phyloP scores from a whole-genome alignment of 495 filamentous ascomycete species.

The Xeromyces bisporus region DNA sequence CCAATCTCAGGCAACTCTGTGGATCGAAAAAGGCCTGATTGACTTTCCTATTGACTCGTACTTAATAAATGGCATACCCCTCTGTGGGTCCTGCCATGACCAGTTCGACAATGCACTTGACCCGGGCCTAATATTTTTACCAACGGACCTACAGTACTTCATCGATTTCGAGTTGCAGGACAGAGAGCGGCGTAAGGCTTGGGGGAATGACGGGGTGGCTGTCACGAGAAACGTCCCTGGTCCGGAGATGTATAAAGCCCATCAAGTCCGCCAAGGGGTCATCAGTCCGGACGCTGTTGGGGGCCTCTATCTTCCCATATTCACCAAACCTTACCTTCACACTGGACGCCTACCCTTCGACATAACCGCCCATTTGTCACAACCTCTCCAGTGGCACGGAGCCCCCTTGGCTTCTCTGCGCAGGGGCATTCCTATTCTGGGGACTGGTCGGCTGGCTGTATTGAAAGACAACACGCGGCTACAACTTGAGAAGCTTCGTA shows the following conservation, averaged over 20 bases:
- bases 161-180: background rate
- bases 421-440: background rate
- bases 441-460: too few relatives aligned
- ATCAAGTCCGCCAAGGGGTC: background rate
- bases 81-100: background rate
- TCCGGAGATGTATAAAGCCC: background rate
- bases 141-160: constrained; percentile 1
- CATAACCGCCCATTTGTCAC: too few relatives aligned
- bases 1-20: too few relatives aligned
- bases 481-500: too few relatives aligned
- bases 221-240: background rate
- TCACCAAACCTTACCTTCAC: constrained; percentile 3
- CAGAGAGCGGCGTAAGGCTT: background rate
- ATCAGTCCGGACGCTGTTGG: background rate
- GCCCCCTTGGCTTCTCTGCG: constrained; percentile 1
- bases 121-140: constrained; percentile 1
- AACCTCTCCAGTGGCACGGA: too few relatives aligned
- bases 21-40: too few relatives aligned
- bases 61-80: background rate
- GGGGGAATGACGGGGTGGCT: background rate
- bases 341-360: constrained; percentile 4
- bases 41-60: background rate
- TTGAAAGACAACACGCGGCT: too few relatives aligned
- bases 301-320: background rate
- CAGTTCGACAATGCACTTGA: constrained; percentile 1